Conservation (phyloP, 768 basidiomycete species). For the Suillus subalutaceus region DNA sequence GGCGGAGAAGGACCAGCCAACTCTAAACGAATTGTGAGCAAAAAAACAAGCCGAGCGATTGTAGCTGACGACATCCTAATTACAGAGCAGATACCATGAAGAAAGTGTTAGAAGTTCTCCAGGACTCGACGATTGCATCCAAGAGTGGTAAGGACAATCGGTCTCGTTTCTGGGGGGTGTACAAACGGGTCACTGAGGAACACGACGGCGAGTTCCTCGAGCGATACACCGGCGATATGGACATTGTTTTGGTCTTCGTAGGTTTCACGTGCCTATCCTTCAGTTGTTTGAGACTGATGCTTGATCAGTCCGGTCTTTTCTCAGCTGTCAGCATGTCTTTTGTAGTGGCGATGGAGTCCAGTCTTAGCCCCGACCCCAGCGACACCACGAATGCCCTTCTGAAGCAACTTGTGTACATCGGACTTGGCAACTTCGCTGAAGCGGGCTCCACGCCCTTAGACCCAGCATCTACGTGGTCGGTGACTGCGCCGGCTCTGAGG, state of each 20-base stretch:
- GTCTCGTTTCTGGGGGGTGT: slow-evolving; percentile 17
- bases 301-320: slow-evolving; percentile 18
- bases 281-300: neutral
- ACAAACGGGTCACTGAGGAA: slow-evolving; percentile 16
- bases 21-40: neutral
- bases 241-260: slow-evolving; percentile 26
- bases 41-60: neutral
- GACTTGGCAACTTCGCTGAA: neutral
- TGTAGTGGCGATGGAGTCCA: slow-evolving; percentile 13
- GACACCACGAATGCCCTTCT: slow-evolving; percentile 17
- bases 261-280: neutral
- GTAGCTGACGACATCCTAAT: neutral
- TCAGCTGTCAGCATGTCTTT: slow-evolving; percentile 18
- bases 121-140: neutral
- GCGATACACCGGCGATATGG: slow-evolving; percentile 19
- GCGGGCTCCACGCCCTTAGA: neutral
- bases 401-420: slow-evolving; percentile 11
- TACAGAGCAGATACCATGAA: neutral
- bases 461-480: neutral
- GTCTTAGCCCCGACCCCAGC: slow-evolving; percentile 14
- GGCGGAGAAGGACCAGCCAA: neutral
- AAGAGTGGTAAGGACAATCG: neutral
- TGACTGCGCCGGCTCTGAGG: neutral
- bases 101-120: neutral
- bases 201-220: slow-evolving; percentile 22